Percentiles rank a stretch among this genome's conserved stretches.
Conservation (phyloP, 129 eudicot species). For the Arctium lappa region DNA sequence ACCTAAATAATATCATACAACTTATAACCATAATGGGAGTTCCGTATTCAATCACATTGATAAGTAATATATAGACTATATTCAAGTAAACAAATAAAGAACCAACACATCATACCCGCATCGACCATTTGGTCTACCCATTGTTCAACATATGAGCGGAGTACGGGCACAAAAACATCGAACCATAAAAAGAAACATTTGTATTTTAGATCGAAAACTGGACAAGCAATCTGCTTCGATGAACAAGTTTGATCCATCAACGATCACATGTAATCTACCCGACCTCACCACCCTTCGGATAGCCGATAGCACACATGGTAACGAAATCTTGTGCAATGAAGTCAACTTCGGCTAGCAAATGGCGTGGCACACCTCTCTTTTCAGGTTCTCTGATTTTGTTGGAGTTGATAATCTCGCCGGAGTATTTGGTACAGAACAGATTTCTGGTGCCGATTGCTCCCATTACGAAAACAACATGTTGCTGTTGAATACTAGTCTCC, state of each 20-base stretch:
- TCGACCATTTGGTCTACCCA: conserved; percentile 35
- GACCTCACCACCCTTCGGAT: neutral
- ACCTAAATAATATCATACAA: too few species aligned
- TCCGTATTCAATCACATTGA: neutral
- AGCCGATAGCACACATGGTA: neutral
- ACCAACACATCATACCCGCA: neutral
- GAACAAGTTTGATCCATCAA: conserved; percentile 35
- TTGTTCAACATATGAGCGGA: conserved; percentile 1
- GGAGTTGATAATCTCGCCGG: conserved; percentile 26
- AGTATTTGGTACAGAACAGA: conserved; percentile 24
- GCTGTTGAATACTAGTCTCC: neutral
- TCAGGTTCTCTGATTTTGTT: conserved; percentile 30
- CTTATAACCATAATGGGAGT: neutral
- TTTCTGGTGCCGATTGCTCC: conserved; percentile 37
- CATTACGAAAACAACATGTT: conserved; percentile 24
- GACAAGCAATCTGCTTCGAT: conserved; percentile 13
- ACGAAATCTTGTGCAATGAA: conserved; percentile 27
- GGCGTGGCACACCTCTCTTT: conserved; percentile 24
- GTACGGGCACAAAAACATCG: conserved; percentile 28
- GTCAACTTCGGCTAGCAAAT: conserved; percentile 23
- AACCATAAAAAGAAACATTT: conserved; percentile 28
- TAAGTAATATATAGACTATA: neutral
- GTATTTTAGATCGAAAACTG: conserved; percentile 11
- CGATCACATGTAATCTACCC: conserved; percentile 23
- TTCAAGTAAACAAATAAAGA: neutral